Evolutionary conservation across 2,329 filamentous ascomycete genomes (phyloP).

Genomic region (Aspergillus phoenicis): DNA sequence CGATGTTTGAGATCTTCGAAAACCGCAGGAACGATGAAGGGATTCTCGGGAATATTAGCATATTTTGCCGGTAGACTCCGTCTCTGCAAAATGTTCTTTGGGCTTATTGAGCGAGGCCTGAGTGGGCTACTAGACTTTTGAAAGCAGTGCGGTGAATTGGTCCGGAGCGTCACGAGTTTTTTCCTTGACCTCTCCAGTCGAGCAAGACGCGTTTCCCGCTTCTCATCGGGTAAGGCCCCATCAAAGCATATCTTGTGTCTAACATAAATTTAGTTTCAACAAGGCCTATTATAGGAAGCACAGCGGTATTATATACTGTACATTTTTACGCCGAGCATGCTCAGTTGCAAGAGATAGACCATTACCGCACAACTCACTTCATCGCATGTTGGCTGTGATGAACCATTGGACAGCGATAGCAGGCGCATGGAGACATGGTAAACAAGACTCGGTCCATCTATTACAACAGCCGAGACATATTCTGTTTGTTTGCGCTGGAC

Average conservation of each 20-base stretch:
- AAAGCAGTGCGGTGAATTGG: constrained; percentile 36
- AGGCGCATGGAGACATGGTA: constrained; percentile 69
- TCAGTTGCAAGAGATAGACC: constrained; percentile 65
- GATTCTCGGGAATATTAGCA: constrained; percentile 53
- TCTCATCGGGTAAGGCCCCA: constrained; percentile 71
- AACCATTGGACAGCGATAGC: constrained; percentile 40
- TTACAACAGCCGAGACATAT: constrained; percentile 47
- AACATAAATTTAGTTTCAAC: constrained; percentile 13
- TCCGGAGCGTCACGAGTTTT: constrained; percentile 57
- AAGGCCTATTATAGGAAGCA: constrained; percentile 12
- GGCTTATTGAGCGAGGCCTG: constrained; percentile 13
- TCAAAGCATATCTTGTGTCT: constrained; percentile 81
- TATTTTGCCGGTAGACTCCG: constrained; percentile 29
- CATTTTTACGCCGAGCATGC: constrained; percentile 61
- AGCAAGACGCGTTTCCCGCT: constrained; percentile 63
- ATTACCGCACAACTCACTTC: constrained; percentile 63
- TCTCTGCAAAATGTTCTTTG: constrained; percentile 31
- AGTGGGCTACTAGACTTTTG: constrained; percentile 13
- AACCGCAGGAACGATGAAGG: constrained; percentile 76
- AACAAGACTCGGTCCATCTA: constrained; percentile 80
- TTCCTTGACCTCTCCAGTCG: constrained; percentile 62
- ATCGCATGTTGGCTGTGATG: constrained; percentile 61
- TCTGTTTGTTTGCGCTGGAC: constrained; percentile 12
- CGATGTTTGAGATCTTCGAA: constrained; percentile 67
- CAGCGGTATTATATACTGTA: constrained; percentile 60